Percentiles rank a stretch among this genome's conserved stretches.
Conservation (phyloP, 2,329 filamentous ascomycete species). For the Xylariaceae sp. region DNA sequence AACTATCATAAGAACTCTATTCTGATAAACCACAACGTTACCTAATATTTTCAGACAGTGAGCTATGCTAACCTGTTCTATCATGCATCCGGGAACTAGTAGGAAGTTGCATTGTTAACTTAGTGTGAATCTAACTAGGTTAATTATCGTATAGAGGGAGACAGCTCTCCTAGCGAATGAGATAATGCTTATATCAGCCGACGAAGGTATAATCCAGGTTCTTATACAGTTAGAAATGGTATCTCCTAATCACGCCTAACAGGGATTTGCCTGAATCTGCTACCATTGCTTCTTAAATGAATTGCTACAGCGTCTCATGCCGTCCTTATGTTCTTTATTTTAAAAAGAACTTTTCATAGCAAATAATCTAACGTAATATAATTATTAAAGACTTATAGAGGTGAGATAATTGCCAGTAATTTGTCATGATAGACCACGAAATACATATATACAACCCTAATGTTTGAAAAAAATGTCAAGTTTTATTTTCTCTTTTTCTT, state of each 20-base stretch:
- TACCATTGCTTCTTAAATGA: too few species aligned
- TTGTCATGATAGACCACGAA: too few species aligned
- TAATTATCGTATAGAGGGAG: constrained; percentile 57
- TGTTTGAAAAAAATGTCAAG: too few species aligned
- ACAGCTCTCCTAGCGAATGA: constrained; percentile 50
- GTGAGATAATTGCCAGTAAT: too few species aligned
- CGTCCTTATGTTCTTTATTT: too few species aligned
- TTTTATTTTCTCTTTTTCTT: too few species aligned
- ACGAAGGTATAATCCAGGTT: neutral
- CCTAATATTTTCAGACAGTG: constrained; percentile 46
- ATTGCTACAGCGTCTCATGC: too few species aligned
- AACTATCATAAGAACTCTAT: constrained; percentile 47
- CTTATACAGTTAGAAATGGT: neutral
- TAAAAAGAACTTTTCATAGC: too few species aligned
- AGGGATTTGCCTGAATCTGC: neutral
- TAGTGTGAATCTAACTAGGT: constrained; percentile 46
- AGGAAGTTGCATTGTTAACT: constrained; percentile 51
- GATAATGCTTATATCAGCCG: constrained; percentile 19
- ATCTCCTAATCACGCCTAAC: neutral
- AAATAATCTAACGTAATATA: too few species aligned
- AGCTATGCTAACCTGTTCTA: constrained; percentile 51
- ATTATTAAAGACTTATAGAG: too few species aligned
- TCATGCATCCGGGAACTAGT: constrained; percentile 52
- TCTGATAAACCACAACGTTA: constrained; percentile 44
- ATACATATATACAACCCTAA: too few species aligned